A percentile compares a stretch with the other conserved stretches of the same genome.
Conservation (phyloP, 2,329 filamentous ascomycete genomes). For the Thielaviopsis punctulata region DNA sequence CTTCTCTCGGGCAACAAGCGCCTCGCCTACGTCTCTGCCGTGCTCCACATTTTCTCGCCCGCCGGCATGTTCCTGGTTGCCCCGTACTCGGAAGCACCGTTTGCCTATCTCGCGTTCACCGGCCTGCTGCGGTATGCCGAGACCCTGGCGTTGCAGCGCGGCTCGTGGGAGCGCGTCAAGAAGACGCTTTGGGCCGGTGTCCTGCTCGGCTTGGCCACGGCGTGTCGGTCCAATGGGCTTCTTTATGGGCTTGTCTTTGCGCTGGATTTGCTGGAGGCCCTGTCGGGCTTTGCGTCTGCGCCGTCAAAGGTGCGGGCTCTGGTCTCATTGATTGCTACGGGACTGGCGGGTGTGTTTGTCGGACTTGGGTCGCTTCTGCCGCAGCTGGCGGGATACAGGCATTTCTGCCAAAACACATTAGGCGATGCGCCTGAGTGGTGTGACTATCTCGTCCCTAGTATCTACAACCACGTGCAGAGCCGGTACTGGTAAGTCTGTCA, state of each 20-base stretch:
- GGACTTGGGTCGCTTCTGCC: conserved; percentile 52
- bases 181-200: conserved; percentile 45
- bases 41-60: conserved; percentile 68
- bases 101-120: conserved; percentile 57
- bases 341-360: conserved; percentile 50
- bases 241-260: conserved; percentile 59
- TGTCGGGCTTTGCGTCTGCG: conserved; percentile 15
- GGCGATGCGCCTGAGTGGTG: conserved; percentile 52
- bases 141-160: conserved; percentile 25
- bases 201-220: conserved; percentile 53
- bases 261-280: conserved; percentile 33
- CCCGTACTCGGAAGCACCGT: conserved; percentile 67
- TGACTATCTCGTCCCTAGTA: conserved; percentile 52
- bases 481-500: conserved; percentile 61
- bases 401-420: conserved; percentile 40
- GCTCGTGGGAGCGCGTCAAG: conserved; percentile 11
- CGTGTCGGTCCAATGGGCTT: conserved; percentile 72
- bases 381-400: conserved; percentile 55
- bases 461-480: conserved; percentile 78
- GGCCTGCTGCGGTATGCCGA: conserved; percentile 54
- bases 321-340: conserved; percentile 36
- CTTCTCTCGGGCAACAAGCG: conserved; percentile 44
- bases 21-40: conserved; percentile 29
- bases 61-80: conserved; percentile 80
- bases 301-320: conserved; percentile 25